Percentiles rank a stretch among this genome's conserved stretches.
Conservation (phyloP, 371 early-diverging fungal species). For the Capillidium heterosporum region DNA sequence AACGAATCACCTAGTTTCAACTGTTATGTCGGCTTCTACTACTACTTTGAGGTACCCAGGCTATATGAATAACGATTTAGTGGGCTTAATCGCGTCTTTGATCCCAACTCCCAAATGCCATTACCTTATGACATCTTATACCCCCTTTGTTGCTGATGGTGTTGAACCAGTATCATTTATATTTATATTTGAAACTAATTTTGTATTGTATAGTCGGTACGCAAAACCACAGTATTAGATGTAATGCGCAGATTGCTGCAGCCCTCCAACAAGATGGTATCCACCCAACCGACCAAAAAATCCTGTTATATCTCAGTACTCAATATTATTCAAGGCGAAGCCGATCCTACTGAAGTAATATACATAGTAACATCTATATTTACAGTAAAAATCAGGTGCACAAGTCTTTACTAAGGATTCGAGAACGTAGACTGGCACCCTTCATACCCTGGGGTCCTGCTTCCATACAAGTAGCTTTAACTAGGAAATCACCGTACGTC, state of each 20-base stretch:
- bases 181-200: slow-evolving; percentile 16
- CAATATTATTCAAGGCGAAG: slow-evolving; percentile 96
- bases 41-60: slow-evolving; percentile 96
- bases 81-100: slow-evolving; percentile 82
- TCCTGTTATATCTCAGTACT: slow-evolving; percentile 91
- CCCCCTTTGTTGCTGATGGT: slow-evolving; percentile 93
- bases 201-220: slow-evolving; percentile 27
- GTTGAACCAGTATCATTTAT: slow-evolving; percentile 58
- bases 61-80: slow-evolving; percentile 97
- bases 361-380: background rate
- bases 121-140: slow-evolving; percentile 92
- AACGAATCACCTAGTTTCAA: slow-evolving; percentile 94
- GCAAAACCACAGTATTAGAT: slow-evolving; percentile 94
- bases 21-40: slow-evolving; percentile 97
- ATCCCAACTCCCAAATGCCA: slow-evolving; percentile 96
- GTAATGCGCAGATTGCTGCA: slow-evolving; percentile 93
- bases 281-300: slow-evolving; percentile 68
- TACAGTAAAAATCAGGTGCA: slow-evolving; percentile 39
- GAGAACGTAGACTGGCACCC: slow-evolving; percentile 82
- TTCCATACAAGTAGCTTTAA: slow-evolving; percentile 90
- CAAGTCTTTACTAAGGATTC: slow-evolving; percentile 87
- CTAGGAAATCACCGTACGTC: slow-evolving; percentile 81
- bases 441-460: slow-evolving; percentile 99
- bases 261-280: slow-evolving; percentile 93
- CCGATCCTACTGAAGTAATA: slow-evolving; percentile 87